Percentiles rank a stretch among this genome's conserved stretches.
Conservation (phyloP, 129 eudicot species). For the Centella asiatica region DNA sequence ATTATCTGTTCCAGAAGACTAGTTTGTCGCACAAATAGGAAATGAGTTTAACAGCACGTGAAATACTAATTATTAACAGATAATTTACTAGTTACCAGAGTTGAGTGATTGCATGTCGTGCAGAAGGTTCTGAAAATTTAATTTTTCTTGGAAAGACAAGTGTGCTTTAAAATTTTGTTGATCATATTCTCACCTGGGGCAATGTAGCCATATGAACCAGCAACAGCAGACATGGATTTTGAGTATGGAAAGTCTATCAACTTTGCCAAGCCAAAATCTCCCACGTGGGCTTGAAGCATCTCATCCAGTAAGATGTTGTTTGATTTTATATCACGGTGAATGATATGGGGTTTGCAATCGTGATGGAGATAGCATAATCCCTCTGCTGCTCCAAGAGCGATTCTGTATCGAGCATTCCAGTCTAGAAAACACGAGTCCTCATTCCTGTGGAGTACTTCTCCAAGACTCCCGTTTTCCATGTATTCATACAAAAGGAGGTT, state of each 20-base stretch:
- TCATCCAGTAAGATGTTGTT: conserved; percentile 81
- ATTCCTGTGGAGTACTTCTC: conserved; percentile 66
- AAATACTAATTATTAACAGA: neutral
- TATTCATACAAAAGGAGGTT: conserved; percentile 74
- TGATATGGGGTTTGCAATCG: conserved; percentile 81
- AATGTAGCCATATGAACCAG: conserved; percentile 95
- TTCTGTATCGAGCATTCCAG: conserved; percentile 59
- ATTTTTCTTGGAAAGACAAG: neutral
- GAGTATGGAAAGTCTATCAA: conserved; percentile 66
- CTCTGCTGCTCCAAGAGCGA: conserved; percentile 91
- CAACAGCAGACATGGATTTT: conserved; percentile 86
- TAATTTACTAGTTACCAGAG: too few species aligned
- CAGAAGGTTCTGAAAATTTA: neutral
- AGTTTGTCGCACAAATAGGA: neutral
- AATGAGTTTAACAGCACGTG: neutral
- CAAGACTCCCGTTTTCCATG: conserved; percentile 87
- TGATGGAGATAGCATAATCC: conserved; percentile 79
- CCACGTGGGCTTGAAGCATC: conserved; percentile 67
- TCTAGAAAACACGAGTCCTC: conserved; percentile 39
- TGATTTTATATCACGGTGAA: conserved; percentile 90
- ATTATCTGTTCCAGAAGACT: neutral
- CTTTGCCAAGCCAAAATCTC: conserved; percentile 97
- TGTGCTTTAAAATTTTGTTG: neutral
- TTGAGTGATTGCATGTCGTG: too few species aligned
- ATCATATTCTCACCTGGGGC: conserved; percentile 69